Conservation (phyloP, 2,329 filamentous ascomycete genomes). For the Decorospora gaudefroyi region DNA sequence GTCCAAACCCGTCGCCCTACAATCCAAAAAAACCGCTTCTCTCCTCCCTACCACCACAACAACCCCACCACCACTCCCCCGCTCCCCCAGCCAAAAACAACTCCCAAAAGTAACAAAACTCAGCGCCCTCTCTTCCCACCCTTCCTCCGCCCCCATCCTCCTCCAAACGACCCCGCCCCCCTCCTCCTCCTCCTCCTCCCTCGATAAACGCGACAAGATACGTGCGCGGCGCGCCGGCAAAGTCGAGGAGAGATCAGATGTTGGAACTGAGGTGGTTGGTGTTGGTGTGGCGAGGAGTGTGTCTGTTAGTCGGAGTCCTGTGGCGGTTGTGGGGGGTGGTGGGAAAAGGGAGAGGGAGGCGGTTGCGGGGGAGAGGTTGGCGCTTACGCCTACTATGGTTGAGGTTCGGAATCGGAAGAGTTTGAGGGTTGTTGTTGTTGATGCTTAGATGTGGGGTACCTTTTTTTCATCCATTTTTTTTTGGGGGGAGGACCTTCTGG, state of each 20-base stretch:
- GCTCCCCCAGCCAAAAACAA: constrained; percentile 23
- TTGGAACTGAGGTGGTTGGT: constrained; percentile 24
- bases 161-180: constrained; percentile 34
- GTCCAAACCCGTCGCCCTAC: constrained; percentile 26
- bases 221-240: constrained; percentile 9
- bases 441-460: constrained; percentile 37
- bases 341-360: constrained; percentile 42
- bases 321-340: constrained; percentile 26
- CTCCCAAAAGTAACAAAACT: constrained; percentile 35
- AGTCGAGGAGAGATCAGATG: constrained; percentile 4
- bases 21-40: constrained; percentile 16
- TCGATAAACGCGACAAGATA: constrained; percentile 18
- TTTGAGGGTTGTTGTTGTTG: constrained; percentile 44
- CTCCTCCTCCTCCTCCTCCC: constrained; percentile 33
- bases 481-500: too few relatives aligned
- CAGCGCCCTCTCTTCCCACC: constrained; percentile 37
- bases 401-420: constrained; percentile 45
- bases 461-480: too few relatives aligned
- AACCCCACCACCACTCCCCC: constrained; percentile 12
- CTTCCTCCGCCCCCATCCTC: constrained; percentile 34
- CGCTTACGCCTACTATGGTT: constrained; percentile 44
- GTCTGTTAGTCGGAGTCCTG: constrained; percentile 38
- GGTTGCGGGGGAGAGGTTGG: constrained; percentile 36
- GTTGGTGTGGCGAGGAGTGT: constrained; percentile 43
- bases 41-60: neutral